These are phyloP conservation scores for Rhynchosporium secalis DNA, from an alignment of 2,329 filamentous ascomycete species.

Conservation along the genomic window DNA sequence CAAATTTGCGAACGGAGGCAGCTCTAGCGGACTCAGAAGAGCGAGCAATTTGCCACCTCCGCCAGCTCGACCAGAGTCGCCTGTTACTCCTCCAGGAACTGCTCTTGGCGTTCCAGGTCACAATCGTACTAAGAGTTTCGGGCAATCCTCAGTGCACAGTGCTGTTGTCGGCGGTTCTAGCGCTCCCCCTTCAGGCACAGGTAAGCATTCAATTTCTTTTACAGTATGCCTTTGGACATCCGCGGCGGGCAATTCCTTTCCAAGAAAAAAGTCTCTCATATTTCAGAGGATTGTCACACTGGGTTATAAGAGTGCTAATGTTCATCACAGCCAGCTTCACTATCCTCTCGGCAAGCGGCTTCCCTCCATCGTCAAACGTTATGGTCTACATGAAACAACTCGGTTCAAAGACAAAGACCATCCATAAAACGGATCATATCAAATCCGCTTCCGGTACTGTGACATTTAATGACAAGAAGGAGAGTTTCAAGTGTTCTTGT, in stretches of 20 bases:
- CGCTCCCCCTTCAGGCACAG: constrained; percentile 66
- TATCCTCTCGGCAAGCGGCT: constrained; percentile 76
- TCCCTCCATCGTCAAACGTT: constrained; percentile 73
- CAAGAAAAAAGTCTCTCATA: not conserved
- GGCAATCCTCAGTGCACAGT: constrained; percentile 67
- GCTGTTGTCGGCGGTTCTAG: constrained; percentile 54
- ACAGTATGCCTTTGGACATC: not conserved
- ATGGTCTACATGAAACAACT: constrained; percentile 72
- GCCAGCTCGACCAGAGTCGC: constrained; percentile 9
- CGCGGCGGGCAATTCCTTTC: not conserved
- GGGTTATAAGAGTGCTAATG: not conserved
- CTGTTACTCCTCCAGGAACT: constrained; percentile 36
- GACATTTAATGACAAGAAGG: constrained; percentile 62
- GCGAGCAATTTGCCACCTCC: constrained; percentile 24
- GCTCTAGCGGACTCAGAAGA: constrained; percentile 26
- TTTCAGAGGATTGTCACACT: not conserved
- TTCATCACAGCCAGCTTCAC: constrained; percentile 64
- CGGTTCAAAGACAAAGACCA: constrained; percentile 68
- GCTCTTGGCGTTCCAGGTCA: constrained; percentile 29
- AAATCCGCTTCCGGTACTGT: constrained; percentile 69
- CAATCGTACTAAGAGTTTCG: constrained; percentile 57
- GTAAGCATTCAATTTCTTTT: not conserved
- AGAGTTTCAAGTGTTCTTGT: constrained; percentile 77
- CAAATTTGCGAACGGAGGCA: constrained; percentile 37
- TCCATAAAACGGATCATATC: constrained; percentile 91